Base-by-base conservation (phyloP, 176 grass and related monocot genomes). In the Juncus effusus region DNA sequence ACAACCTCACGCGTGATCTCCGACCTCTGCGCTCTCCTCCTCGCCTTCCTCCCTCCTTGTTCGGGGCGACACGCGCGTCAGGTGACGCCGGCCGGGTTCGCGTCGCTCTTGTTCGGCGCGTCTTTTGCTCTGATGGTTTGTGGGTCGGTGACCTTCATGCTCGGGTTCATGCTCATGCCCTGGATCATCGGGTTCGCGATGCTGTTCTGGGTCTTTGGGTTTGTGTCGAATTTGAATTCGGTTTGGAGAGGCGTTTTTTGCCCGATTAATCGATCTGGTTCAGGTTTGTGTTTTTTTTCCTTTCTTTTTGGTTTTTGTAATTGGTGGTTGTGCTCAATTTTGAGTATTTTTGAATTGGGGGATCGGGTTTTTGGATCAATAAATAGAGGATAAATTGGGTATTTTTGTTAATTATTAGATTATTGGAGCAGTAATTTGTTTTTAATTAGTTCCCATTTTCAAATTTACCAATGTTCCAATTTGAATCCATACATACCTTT, bases 121-220 rank as follows among this genome's bases (percentile, higher is more conserved):
- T 97, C 88, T 47, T 73, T 97, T 58, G 80, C 93, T 15, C 82
- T 97, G 38, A 97, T 97, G 88, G 51, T 97, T 38, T 92, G 85
- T 56, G 93, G 93, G 7, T 92, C 80, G 0, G 67, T 97, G 13
- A 86, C 85, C 68, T 97, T 97, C 80, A 79, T 97, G 80, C 76
- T 97, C 8, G 93, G 88, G 0, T 97, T 97, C 93, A 86, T 97
- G 64, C 82, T 97, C 65, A 92, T 97, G 88, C 88, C 88, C 53
- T 97, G 93, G 82, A 80, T 92, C 41, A 42, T 97, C 55, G 93
- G 85, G 3, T 66, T 97, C 51, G 55, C 74, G 4, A 80, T 85
- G 62, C 5, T 92, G 41, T 79, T 97, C 75, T 90, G 88, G 53
- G 79, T 97, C 62, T 80, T 87, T 16, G 88, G 93, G 4, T 83